Evolutionary conservation across 2,329 filamentous ascomycete genomes (phyloP), one percentile per base, ranked within the genome.

Genomic region (Calonectria hawksworthii): DNA sequence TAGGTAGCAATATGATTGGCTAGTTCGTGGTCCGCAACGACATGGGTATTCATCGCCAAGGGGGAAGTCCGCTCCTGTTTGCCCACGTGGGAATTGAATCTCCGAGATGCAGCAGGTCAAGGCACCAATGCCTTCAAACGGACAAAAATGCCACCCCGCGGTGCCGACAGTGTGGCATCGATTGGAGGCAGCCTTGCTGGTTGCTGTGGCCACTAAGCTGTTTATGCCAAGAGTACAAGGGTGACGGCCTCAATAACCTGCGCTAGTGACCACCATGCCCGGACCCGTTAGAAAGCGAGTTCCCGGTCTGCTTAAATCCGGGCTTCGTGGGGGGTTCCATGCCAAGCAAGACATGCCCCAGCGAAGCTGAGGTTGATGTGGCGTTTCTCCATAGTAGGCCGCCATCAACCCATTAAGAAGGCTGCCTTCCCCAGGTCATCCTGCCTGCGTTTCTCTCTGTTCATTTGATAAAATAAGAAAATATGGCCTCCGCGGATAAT

Each of bases 401-500:
- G 14, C 26, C 26, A 36, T 38, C n/a, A 41, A 63, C 9, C 23
- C 36, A 13, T 41, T 63, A 41, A 41, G 26, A 63, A 28, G 34
- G 23, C 34, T 1, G 16, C 16, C 14, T 28, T 63, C 34, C n/a
- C 14, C 8, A 21, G 38, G 6, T 14, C 6, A 34, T 10, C 10
- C 34, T 8, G 1, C 9, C 13, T 13, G 28, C 8, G 21, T 41
- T 38, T n/a, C 54, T 23, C 14, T 21, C 8, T 36, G 10, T 13
- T 63, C 16, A 13, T 21, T 63, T 34, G 18, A 18, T 21, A 28
- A 21, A 63, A 41, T 13, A 6, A 7, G 28, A 21, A 28, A 26
- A 82, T 82, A 81, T 64, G 77, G 30, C 44, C 23, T 77, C 80
- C 26, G 78, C 78, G 51, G 81, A 84, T 32, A 59, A 75, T 0